Base-by-base conservation (phyloP, 1,139 yeast genomes). In the Wickerhamomyces sp. region DNA sequence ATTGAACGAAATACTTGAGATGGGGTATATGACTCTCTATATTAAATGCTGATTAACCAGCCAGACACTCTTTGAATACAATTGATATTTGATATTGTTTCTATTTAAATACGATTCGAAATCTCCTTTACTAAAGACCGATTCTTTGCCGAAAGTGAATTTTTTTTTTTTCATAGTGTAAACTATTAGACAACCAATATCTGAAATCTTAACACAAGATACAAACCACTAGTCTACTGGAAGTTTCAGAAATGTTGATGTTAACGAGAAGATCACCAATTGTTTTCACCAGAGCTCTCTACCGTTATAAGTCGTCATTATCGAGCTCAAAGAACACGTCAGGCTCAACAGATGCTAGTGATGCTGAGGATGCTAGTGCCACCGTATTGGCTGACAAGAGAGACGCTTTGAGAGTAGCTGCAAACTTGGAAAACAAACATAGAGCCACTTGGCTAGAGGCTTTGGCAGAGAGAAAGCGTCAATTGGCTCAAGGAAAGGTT, bases 361-460 rank as follows among this genome's bases (percentile, higher is more conserved):
- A 44, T 17, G 82, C 84, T 4, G 85, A 85, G 10, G 88, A 81
- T 56, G 86, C 86, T 19, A 68, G 81, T 4, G 76, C 86, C 19
- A 78, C 87, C 5, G 69, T 79, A 15, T 54, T 78, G 41, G 76
- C 84, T 1, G 87, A 81, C 39, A 56, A 61, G 15, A 58, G 62
- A 21, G 69, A 65, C 36, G 65, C 65, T 37, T 59, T 59, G 30
- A 59, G 60, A 33, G 54, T 68, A 41, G 50, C 59, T 7, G 45
- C 48, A 30, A 41, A 43, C 32, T 55, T 54, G 34, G 56, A 58
- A 16, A 55, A 55, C 36, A 40, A 42, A 31, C 40, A 47, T 20
- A 74, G 77, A 49, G 85, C 83, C 20, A 84, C 96, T 7, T 88
- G 96, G 96, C 60, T 87, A 52, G 85, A 79, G 41, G 95, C 96